A percentile compares a stretch with the other conserved stretches of the same genome.
phyloP scores from a whole-genome alignment of 352 stramenopile genomes.

The Aphanomyces euteiches region DNA sequence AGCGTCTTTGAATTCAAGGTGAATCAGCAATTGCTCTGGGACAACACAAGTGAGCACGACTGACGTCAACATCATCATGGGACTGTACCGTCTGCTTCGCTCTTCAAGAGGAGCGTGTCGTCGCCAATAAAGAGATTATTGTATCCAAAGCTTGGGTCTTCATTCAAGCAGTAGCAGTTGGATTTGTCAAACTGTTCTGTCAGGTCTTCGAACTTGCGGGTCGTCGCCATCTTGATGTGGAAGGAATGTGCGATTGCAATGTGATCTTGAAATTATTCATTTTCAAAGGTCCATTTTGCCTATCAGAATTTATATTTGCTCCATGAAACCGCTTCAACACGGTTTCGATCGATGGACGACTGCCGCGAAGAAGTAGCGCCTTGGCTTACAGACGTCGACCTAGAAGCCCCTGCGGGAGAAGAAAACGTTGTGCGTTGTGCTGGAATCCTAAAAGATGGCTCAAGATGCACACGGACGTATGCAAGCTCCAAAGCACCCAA shows the following conservation, averaged over 20 bases:
- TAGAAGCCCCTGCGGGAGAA: background rate
- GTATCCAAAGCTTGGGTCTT: slow-evolving; percentile 65
- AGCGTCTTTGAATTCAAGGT: slow-evolving; percentile 76
- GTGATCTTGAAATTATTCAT: slow-evolving; percentile 16
- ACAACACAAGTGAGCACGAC: background rate
- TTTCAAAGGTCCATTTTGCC: background rate
- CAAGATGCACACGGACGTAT: slow-evolving; percentile 22
- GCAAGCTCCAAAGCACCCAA: background rate
- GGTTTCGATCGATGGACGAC: background rate
- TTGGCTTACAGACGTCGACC: slow-evolving; percentile 18
- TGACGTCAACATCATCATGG: background rate
- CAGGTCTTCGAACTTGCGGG: slow-evolving; percentile 52
- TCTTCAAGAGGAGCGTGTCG: slow-evolving; percentile 70
- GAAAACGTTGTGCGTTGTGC: slow-evolving; percentile 18
- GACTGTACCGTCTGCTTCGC: slow-evolving; percentile 59
- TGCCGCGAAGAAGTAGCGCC: background rate
- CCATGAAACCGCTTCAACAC: slow-evolving; percentile 9
- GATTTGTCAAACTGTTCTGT: slow-evolving; percentile 51
- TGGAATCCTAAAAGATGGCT: slow-evolving; percentile 16
- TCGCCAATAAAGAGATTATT: slow-evolving; percentile 76
- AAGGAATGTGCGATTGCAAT: slow-evolving; percentile 8
- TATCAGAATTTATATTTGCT: slow-evolving; percentile 11
- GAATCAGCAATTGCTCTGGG: slow-evolving; percentile 73
- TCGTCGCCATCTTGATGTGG: background rate
- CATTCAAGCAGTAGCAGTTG: slow-evolving; percentile 77